Conservation (phyloP, 768 basidiomycete genomes). For the Suillus placidus region DNA sequence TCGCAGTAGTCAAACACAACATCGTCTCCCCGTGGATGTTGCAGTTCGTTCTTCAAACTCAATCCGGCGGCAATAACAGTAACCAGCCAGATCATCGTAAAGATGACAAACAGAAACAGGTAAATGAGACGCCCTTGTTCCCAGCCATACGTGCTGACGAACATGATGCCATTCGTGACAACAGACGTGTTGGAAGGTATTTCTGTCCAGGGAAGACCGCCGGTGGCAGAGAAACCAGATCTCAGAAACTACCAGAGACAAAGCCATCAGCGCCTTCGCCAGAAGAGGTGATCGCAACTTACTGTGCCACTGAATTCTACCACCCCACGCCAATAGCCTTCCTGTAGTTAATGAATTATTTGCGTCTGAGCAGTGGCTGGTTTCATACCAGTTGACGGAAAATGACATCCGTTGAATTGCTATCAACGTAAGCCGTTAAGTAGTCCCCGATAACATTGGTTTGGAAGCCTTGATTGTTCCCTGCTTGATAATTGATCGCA, state of each 20-base stretch:
- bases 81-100: not conserved
- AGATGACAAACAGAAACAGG: slow-evolving; percentile 3
- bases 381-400: not conserved
- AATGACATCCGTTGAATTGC: not conserved
- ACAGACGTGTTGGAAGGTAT: slow-evolving; percentile 6
- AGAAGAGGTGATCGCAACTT: not conserved
- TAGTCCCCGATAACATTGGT: not conserved
- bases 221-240: not conserved
- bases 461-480: not conserved
- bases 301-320: not conserved
- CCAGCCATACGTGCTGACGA: slow-evolving; percentile 4
- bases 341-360: not conserved
- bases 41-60: not conserved
- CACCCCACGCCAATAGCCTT: not conserved
- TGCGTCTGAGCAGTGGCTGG: not conserved
- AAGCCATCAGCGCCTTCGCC: not conserved
- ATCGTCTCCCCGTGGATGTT: not conserved
- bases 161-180: not conserved
- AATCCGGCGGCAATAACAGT: slow-evolving; percentile 1
- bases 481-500: not conserved
- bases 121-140: not conserved
- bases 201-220: slow-evolving; percentile 4
- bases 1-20: not conserved
- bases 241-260: slow-evolving; percentile 4
- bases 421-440: not conserved